These are phyloP conservation scores for Leishmania turanica DNA, from an alignment of 208 protist genomes.

Conservation along the genomic window DNA sequence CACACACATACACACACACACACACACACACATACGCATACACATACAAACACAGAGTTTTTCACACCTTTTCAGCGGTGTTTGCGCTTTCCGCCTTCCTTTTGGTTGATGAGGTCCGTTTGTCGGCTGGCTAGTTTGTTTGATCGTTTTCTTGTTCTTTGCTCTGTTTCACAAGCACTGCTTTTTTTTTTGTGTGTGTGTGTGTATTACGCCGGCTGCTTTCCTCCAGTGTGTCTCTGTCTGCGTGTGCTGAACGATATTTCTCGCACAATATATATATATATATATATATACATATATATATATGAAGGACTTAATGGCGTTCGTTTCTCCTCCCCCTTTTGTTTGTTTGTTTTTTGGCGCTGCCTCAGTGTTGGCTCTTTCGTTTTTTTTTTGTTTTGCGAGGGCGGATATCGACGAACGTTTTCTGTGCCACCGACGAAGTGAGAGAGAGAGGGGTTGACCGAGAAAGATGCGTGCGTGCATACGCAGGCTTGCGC, in stretches of 20 bases:
- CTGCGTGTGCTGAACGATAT: neutral
- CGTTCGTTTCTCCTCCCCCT: neutral
- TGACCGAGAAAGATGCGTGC: neutral
- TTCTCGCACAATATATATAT: neutral
- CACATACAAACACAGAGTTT: neutral
- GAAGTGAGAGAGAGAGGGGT: neutral
- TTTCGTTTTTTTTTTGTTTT: neutral
- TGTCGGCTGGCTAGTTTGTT: neutral
- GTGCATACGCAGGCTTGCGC: neutral
- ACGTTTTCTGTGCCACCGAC: neutral
- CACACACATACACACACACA: neutral
- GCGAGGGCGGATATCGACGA: neutral
- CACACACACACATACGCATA: neutral
- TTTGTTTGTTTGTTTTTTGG: neutral
- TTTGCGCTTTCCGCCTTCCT: neutral
- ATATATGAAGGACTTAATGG: neutral
- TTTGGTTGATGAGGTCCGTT: neutral
- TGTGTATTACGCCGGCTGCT: neutral
- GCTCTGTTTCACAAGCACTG: neutral
- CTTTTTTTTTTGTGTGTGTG: neutral
- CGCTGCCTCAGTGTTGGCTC: neutral
- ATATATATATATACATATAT: too few species aligned
- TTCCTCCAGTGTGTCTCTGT: neutral
- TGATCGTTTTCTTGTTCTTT: neutral
- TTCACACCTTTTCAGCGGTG: neutral